Evolutionary conservation across 345 rosid species (phyloP).

Genomic region (Nasturtium officinale): DNA sequence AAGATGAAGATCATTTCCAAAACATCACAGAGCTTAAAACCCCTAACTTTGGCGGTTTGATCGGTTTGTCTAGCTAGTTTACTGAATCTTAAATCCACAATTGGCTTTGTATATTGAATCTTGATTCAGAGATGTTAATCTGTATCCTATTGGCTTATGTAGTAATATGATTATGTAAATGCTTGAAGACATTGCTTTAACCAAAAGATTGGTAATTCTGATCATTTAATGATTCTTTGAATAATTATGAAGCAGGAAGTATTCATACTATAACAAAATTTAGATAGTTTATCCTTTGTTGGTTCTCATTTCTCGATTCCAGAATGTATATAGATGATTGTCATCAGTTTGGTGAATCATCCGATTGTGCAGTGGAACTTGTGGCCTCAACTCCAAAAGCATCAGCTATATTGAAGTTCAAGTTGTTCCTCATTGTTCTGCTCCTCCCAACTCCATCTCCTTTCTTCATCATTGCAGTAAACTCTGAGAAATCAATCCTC

Average conservation of each 20-base stretch:
- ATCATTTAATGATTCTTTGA: neutral
- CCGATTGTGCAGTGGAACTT: constrained; percentile 24
- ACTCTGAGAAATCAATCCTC: constrained; percentile 80
- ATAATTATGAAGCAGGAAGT: constrained; percentile 29
- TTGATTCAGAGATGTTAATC: constrained; percentile 23
- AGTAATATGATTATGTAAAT: constrained; percentile 25
- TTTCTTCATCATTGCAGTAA: constrained; percentile 86
- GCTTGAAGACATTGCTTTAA: constrained; percentile 17
- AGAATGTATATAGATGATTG: neutral
- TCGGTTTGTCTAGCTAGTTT: constrained; percentile 27
- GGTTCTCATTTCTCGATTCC: constrained; percentile 21
- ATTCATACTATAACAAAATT: constrained; percentile 17
- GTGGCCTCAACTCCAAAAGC: constrained; percentile 56
- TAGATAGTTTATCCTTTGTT: constrained; percentile 8
- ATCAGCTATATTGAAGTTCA: constrained; percentile 73
- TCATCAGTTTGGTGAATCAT: constrained; percentile 29
- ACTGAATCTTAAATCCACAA: constrained; percentile 5
- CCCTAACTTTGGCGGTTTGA: constrained; percentile 12
- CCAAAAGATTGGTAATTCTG: neutral
- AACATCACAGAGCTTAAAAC: constrained; percentile 9
- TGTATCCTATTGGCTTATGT: constrained; percentile 30
- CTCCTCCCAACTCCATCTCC: constrained; percentile 68
- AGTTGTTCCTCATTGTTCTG: constrained; percentile 74
- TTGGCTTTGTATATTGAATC: constrained; percentile 34
- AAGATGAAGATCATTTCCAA: constrained; percentile 24